Evolutionary conservation across 208 protist genomes (phyloP).

Genomic region (Balamuthia mandrillaris): DNA sequence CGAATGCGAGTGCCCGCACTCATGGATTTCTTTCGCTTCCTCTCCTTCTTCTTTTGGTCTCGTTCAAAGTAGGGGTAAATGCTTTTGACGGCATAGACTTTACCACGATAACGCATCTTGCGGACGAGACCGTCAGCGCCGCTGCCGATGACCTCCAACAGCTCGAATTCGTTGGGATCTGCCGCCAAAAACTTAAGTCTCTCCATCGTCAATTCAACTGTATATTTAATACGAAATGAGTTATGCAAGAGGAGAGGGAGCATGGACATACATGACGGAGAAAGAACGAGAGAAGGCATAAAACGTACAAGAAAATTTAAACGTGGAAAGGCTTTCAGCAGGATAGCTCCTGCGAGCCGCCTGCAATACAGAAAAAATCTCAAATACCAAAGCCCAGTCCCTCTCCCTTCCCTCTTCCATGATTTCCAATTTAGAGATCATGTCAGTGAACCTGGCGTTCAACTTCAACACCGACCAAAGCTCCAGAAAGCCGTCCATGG

Average conservation of each 20-base stretch:
- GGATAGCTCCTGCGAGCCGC: background rate
- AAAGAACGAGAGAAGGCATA: background rate
- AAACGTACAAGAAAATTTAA: conserved; percentile 30
- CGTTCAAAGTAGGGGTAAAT: background rate
- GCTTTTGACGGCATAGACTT: background rate
- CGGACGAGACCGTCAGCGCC: background rate
- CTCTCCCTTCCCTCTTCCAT: background rate
- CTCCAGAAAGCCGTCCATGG: background rate
- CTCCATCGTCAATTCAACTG: conserved; percentile 34
- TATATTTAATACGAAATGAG: too few relatives aligned
- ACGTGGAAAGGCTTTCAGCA: background rate
- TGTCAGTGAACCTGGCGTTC: background rate
- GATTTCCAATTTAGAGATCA: background rate
- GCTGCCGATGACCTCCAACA: background rate
- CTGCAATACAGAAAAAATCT: background rate
- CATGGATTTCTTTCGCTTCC: background rate
- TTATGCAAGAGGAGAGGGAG: too few relatives aligned
- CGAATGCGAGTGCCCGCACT: background rate
- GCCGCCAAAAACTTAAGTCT: conserved; percentile 1
- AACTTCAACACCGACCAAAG: conserved; percentile 12
- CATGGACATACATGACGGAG: too few relatives aligned
- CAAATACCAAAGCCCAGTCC: background rate
- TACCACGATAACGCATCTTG: background rate
- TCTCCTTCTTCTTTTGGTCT: background rate
- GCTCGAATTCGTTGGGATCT: background rate